Base-by-base conservation (phyloP, 441 rosid genomes). In the Populus hybrid region DNA sequence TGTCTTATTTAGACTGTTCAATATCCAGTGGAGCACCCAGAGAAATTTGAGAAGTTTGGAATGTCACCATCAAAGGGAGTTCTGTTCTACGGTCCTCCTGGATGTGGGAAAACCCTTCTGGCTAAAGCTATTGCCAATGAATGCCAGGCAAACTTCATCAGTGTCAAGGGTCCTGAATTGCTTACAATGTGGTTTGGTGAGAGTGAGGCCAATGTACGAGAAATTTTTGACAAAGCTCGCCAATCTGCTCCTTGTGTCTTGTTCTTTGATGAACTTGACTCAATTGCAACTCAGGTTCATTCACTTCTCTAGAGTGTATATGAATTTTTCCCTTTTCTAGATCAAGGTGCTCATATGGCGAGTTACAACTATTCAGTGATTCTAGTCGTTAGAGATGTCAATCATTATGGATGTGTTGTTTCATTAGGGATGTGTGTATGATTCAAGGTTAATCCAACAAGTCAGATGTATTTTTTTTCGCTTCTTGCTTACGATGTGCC, bases 21-120 rank as follows among this genome's bases (percentile, higher is more conserved):
- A 85, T 88, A 89, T 82, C 97, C 97, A 35, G 94, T 92, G 83
- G 94, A 90, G 89, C 97, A 91, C 76, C 97, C 97, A 1, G 97
- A 91, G 86, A 91, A 91, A 74, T 91, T 89, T 65, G 95, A 91
- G 87, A 91, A 91, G 79, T 91, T 91, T 81, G 96, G 94, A 46
- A 91, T 91, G 96, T 89, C 96, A 28, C 94, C 94, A 16, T 90
- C 92, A 2, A 91, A 89, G 77, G 93, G 94, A 12, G 94, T 91
- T 70, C 92, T 91, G 42, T 91, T 91, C 89, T 89, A 88, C 72
- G 92, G 94, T 21, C 94, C 94, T 36, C 94, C 92, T 34, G 92
- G 94, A 40, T 91, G 94, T 81, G 94, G 93, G 36, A 91, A 89
- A 83, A 89, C 95, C 19, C 89, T 89, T n/a, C 83, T 91, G 75